Conservation (phyloP, 1,139 yeast species). For the Hansenula sp. region DNA sequence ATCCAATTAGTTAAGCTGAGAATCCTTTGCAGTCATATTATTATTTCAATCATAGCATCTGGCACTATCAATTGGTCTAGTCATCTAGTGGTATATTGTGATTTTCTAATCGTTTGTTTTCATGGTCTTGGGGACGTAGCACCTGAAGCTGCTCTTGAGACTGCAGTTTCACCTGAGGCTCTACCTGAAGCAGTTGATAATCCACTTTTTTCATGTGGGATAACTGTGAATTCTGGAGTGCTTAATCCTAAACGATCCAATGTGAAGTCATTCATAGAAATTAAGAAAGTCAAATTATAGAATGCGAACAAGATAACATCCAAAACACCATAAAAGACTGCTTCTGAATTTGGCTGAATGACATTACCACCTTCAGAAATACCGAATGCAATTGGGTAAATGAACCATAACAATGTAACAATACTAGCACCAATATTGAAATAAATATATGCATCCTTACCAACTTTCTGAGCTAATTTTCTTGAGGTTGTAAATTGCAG, state of each 20-base stretch:
- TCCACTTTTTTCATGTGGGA: background rate
- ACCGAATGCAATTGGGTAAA: constrained; percentile 60
- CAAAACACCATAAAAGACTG: constrained; percentile 58
- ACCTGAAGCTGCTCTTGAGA: constrained; percentile 2
- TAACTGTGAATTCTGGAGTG: constrained; percentile 1
- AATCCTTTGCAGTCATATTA: too few relatives aligned
- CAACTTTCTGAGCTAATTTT: constrained; percentile 19
- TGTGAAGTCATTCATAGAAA: background rate
- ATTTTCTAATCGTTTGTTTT: too few relatives aligned
- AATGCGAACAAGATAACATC: constrained; percentile 44
- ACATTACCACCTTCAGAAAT: constrained; percentile 64
- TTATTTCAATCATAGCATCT: too few relatives aligned
- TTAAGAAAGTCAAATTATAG: background rate
- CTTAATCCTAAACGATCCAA: background rate
- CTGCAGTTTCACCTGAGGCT: constrained; percentile 9
- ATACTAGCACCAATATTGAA: constrained; percentile 25
- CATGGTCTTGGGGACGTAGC: background rate
- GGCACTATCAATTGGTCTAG: too few relatives aligned
- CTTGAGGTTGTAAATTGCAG: constrained; percentile 24
- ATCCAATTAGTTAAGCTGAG: too few relatives aligned
- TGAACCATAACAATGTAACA: constrained; percentile 39
- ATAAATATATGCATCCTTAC: constrained; percentile 17
- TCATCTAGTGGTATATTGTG: too few relatives aligned
- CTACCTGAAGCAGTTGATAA: constrained; percentile 2
- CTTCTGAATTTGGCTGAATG: constrained; percentile 60